Evolutionary conservation across 257 asterid species (phyloP), one percentile per base, ranked within the genome.

Genomic region (Nicotiana noctiflora): DNA sequence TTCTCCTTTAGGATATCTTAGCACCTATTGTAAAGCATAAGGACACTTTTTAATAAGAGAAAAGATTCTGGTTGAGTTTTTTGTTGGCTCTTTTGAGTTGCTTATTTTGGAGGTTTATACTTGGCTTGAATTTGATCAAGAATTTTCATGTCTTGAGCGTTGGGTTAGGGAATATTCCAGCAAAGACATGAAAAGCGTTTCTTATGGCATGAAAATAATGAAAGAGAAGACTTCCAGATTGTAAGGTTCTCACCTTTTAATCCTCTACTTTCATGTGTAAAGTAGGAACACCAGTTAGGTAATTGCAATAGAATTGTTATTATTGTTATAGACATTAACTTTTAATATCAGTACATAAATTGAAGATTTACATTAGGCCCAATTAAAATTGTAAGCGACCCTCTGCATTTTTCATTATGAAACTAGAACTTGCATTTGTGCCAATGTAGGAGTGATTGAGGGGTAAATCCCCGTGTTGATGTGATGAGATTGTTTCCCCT

Each of bases 91-190:
- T 86, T 86, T 87, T 83, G 61, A 79, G 80, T 82, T 31, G 14
- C 74, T 61, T 80, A 52, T 51, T 46, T 12, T 27, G 63, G 18
- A 65, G 82, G 80, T 83, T 81, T 86, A 88, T 93, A 75, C 97
- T 93, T 91, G 84, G 87, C 98, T 90, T 93, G 80, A 87, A 80
- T 51, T 75, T 40, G 59, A 49, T 65, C 88, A 85, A 76, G 88
- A 79, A 87, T 84, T 84, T 76, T 37, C 51, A 18, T 88, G 67
- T 68, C 91, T 91, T 86, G 84, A 85, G 76, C 81, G 44, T 76
- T 83, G 85, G 81, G 85, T 63, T 81, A 82, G 86, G 88, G 91
- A 81, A 92, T 88, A 86, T 17, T 56, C 60, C n/a, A 21, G 31
- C 2, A 59, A 59, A 59, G 25, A 57, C 27, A 25, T 25, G 27